Base-by-base conservation (phyloP, 352 stramenopile genomes). In the Globisporangium apiculatum region DNA sequence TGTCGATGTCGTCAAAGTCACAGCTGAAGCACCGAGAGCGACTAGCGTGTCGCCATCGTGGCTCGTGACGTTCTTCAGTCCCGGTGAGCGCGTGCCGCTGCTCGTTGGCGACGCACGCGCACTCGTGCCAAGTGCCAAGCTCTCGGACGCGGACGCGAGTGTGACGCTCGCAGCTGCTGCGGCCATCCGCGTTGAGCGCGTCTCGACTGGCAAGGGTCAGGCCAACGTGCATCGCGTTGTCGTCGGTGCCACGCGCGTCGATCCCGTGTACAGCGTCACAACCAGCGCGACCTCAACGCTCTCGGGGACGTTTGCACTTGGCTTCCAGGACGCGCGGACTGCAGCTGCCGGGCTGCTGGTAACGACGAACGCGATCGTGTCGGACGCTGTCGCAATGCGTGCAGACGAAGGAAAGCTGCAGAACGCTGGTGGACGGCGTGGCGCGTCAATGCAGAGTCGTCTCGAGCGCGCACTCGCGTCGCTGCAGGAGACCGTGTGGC, bases 61-160 rank as follows among this genome's bases (percentile, higher is more conserved):
- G 68, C 50, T 76, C 1, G 58, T 83, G 52, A 73, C 71, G 53
- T 83, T 80, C 54, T 63, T 79, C 40, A 66, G 64, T n/a, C 66
- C 69, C 2, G 51, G 53, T 0, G 55, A 63, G 5, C 64, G 62
- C 4, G 8, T 77, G 3, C 73, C 71, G 9, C 54, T 76, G 12
- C 51, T 79, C 0, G 24, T 37, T 7, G 61, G 51, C 17, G 62
- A 65, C 37, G 47, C 50, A 5, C 18, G 24, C 2, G 7, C n/a
- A 12, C 24, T 75, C 35, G 17, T 46, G 5, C 68, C 67, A n/a
- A 18, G 48, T 10, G 42, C 37, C 2, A 55, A 31, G 10, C 3
- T 53, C 1, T 73, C 67, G 1, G 65, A 75, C 15, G 52, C 51
- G 5, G 53, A 60, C 7, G 51, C 35, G 10, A 55, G 49, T 4